A percentile compares a stretch with the other conserved stretches of the same genome.
phyloP scores from a whole-genome alignment of 495 filamentous ascomycete species.

The Trichodelitschia bisporula region DNA sequence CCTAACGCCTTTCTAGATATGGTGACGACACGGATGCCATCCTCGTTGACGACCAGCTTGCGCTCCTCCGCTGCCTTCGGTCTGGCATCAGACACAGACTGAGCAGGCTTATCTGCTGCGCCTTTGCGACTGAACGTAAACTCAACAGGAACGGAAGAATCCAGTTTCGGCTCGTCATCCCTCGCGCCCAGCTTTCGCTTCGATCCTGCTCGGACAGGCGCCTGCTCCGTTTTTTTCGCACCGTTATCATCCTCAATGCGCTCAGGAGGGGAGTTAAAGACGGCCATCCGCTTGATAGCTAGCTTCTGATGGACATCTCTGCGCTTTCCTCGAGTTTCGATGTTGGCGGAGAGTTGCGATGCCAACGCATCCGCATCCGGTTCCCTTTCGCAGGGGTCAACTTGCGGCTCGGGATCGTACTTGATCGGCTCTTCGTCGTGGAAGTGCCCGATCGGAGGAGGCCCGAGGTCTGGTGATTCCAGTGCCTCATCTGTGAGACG shows the following conservation, averaged over 20 bases:
- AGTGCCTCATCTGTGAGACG: conserved; percentile 23
- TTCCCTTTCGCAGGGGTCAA: conserved; percentile 3
- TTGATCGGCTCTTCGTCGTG: conserved; percentile 33
- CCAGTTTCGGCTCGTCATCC: conserved; percentile 22
- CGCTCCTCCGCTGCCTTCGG: too few species aligned
- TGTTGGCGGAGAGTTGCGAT: conserved; percentile 17
- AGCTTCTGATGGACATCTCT: conserved; percentile 20
- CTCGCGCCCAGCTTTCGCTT: conserved; percentile 36
- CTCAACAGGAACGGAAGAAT: conserved; percentile 1
- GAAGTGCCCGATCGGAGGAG: conserved; percentile 37
- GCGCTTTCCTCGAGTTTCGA: conserved; percentile 26
- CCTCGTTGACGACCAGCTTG: too few species aligned
- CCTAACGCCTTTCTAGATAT: too few species aligned
- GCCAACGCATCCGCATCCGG: conserved; percentile 7
- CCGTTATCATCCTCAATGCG: conserved; percentile 3
- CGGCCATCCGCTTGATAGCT: conserved; percentile 7
- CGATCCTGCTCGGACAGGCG: conserved; percentile 19
- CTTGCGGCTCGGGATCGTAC: conserved; percentile 14
- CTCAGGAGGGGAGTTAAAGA: conserved; percentile 7
- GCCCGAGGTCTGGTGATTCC: conserved; percentile 40
- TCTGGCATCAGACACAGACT: too few species aligned
- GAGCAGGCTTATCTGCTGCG: too few species aligned
- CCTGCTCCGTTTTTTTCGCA: neutral
- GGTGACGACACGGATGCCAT: too few species aligned
- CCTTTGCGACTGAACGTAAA: too few species aligned